phyloP scores from a whole-genome alignment of 805 yeast genomes.

The Metschnikowia peoriensis region DNA sequence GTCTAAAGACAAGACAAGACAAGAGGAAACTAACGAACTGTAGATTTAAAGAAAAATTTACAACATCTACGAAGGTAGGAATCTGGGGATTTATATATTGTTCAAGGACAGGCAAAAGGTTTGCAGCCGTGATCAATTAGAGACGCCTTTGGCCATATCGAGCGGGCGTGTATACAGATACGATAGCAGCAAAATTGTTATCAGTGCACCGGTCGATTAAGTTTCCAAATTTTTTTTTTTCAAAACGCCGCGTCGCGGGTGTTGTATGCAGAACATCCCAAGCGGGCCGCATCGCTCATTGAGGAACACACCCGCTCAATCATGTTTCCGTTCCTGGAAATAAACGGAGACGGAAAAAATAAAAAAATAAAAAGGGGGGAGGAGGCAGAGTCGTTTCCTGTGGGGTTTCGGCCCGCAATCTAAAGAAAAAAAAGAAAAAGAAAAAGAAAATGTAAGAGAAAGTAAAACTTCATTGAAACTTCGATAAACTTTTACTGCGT shows the following conservation, averaged over 20 bases:
- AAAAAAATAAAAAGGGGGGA: too few species aligned
- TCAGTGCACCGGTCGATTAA: background rate
- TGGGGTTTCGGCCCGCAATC: too few species aligned
- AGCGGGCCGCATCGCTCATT: background rate
- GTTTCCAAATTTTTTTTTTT: too few species aligned
- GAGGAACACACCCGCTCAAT: too few species aligned
- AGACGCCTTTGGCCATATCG: background rate
- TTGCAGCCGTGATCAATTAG: background rate
- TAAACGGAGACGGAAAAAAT: too few species aligned
- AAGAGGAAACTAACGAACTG: background rate
- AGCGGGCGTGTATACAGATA: background rate
- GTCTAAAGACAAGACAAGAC: background rate
- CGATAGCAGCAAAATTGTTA: background rate
- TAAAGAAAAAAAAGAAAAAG: too few species aligned
- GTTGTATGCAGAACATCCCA: background rate
- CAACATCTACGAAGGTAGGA: background rate
- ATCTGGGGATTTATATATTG: background rate
- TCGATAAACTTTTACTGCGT: too few species aligned
- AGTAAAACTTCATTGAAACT: too few species aligned
- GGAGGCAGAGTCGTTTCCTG: too few species aligned
- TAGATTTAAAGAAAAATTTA: background rate
- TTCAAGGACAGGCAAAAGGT: background rate
- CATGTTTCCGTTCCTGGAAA: too few species aligned
- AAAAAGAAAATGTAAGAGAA: too few species aligned
- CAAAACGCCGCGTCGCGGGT: background rate